phyloP scores from a whole-genome alignment of 139 green algal genomes.

The Ettlia oleoabundans region DNA sequence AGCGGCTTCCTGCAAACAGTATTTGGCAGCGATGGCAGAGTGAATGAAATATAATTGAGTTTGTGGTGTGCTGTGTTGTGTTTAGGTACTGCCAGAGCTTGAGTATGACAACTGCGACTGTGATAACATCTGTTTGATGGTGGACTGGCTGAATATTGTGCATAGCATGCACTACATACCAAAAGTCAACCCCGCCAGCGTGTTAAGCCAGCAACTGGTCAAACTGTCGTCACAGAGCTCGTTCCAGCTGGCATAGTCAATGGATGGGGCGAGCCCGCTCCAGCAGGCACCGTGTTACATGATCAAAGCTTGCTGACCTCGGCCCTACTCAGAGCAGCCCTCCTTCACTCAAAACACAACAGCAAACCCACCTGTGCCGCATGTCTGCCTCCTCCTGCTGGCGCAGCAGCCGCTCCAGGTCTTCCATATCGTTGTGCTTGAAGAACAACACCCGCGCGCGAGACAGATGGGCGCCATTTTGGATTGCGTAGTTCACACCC shows the following conservation, averaged over 20 bases:
- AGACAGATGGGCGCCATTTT: constrained; percentile 79
- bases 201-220: too few species aligned
- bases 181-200: too few species aligned
- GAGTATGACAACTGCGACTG: too few species aligned
- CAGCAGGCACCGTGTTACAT: too few species aligned
- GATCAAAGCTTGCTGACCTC: not conserved
- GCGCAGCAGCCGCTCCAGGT: constrained; percentile 84
- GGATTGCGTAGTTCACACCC: constrained; percentile 80
- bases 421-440: constrained; percentile 94
- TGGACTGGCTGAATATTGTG: too few species aligned
- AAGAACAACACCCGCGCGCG: constrained; percentile 82
- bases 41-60: not conserved
- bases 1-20: constrained; percentile 74
- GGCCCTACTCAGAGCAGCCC: not conserved
- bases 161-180: too few species aligned
- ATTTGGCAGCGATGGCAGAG: not conserved
- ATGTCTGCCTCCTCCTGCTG: constrained; percentile 62
- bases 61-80: not conserved
- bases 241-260: too few species aligned
- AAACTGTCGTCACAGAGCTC: too few species aligned
- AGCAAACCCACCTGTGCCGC: constrained; percentile 46
- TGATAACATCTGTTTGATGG: too few species aligned
- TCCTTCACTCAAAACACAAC: not conserved
- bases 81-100: too few species aligned
- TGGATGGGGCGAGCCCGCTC: too few species aligned